These are phyloP conservation scores for Hylodesmum podocarpum DNA, from an alignment of 306 rosid species.

Conservation along the genomic window DNA sequence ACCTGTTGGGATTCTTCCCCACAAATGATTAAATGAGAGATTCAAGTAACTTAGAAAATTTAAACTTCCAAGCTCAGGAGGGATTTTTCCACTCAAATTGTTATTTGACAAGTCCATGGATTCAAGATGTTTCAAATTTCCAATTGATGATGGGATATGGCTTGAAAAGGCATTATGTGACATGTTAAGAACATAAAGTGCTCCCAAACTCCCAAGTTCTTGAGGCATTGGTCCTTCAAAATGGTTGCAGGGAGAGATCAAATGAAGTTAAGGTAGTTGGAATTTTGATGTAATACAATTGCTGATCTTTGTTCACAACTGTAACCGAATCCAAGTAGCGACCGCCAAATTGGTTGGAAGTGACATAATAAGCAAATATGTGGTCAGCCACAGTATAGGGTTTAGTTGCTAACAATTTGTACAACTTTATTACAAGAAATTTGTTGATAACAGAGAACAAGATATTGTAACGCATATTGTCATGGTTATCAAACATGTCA, in stretches of 20 bases:
- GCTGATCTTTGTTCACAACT: conserved; percentile 25
- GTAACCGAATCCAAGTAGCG: conserved; percentile 26
- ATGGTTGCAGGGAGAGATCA: conserved; percentile 40
- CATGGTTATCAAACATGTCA: not conserved
- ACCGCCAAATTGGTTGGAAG: not conserved
- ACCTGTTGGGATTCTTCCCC: conserved; percentile 30
- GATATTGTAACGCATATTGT: not conserved
- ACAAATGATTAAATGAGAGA: conserved; percentile 38
- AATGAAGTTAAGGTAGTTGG: conserved; percentile 15
- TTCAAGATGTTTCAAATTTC: conserved; percentile 32
- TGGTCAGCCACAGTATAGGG: not conserved
- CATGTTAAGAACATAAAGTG: conserved; percentile 27
- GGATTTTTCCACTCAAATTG: conserved; percentile 29
- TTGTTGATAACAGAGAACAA: not conserved
- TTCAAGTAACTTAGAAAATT: conserved; percentile 33
- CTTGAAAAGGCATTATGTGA: conserved; percentile 38
- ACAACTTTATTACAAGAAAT: not conserved
- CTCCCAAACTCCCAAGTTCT: conserved; percentile 30
- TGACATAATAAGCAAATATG: not conserved
- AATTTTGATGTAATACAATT: conserved; percentile 26
- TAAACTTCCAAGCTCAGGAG: conserved; percentile 19
- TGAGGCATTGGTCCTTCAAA: conserved; percentile 38
- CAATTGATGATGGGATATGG: conserved; percentile 33
- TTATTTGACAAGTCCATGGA: conserved; percentile 48
- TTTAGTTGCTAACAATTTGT: not conserved